These are phyloP conservation scores for Gautieria morchelliformis DNA, from an alignment of 768 basidiomycete genomes.

Conservation along the genomic window DNA sequence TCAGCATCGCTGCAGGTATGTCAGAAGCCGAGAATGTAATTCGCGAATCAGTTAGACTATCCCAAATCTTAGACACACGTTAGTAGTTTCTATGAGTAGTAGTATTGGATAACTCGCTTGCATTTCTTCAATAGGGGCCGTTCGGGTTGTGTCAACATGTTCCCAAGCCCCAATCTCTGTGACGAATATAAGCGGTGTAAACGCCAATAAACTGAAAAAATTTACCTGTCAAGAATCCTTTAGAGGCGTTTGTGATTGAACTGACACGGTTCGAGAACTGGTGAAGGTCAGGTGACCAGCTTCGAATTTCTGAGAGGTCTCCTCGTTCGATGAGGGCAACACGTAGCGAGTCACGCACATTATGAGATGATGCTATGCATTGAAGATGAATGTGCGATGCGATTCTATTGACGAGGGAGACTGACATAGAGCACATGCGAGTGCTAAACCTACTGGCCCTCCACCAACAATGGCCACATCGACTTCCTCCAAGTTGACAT, in stretches of 20 bases:
- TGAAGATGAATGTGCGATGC: constrained; percentile 3
- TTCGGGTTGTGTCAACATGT: constrained; percentile 57
- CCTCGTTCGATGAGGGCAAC: constrained; percentile 78
- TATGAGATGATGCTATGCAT: constrained; percentile 40
- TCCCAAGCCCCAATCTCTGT: constrained; percentile 81
- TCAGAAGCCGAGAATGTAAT: constrained; percentile 48
- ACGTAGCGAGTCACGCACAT: constrained; percentile 41
- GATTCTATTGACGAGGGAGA: constrained; percentile 2
- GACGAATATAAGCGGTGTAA: background rate
- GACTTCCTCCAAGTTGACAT: constrained; percentile 33
- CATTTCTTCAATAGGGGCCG: constrained; percentile 74
- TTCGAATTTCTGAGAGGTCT: constrained; percentile 54
- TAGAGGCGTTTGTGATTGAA: constrained; percentile 72
- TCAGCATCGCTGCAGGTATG: constrained; percentile 19
- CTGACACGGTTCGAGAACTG: constrained; percentile 78
- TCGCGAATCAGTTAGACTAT: constrained; percentile 75
- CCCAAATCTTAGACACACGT: constrained; percentile 65
- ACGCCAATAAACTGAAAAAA: background rate
- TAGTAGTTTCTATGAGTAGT: background rate
- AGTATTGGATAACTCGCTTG: constrained; percentile 40
- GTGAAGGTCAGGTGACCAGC: constrained; percentile 51
- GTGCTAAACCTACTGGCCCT: constrained; percentile 82
- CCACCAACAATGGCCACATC: constrained; percentile 95
- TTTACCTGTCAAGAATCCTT: constrained; percentile 54
- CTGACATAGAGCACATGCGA: constrained; percentile 81